phyloP scores from a whole-genome alignment of 768 basidiomycete species.

The Tubosaeta brunneosetosa region DNA sequence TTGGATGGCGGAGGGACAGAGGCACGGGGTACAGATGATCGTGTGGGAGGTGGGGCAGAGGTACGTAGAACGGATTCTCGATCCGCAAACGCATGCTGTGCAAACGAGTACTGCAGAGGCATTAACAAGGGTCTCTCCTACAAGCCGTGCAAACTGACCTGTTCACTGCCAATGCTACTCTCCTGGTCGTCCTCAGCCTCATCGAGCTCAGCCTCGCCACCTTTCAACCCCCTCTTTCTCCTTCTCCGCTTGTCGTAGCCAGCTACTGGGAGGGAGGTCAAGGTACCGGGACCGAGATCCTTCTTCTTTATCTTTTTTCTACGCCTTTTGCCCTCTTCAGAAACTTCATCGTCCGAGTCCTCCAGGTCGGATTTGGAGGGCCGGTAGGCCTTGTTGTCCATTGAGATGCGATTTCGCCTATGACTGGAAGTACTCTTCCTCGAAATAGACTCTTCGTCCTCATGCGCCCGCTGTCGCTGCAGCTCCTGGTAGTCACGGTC shows the following conservation, averaged over 20 bases:
- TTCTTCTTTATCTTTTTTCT: constrained; percentile 48
- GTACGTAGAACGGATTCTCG: constrained; percentile 30
- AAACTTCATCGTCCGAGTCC: constrained; percentile 57
- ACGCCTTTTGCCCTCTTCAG: constrained; percentile 48
- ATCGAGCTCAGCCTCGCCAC: constrained; percentile 31
- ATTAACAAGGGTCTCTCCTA: constrained; percentile 7
- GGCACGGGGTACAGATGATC: constrained; percentile 34
- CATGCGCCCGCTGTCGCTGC: constrained; percentile 23
- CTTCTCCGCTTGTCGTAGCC: constrained; percentile 58
- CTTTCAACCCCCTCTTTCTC: constrained; percentile 47
- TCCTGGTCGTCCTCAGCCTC: constrained; percentile 50
- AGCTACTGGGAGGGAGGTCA: constrained; percentile 65
- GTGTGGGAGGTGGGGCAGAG: constrained; percentile 37
- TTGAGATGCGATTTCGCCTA: constrained; percentile 60
- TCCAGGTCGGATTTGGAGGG: constrained; percentile 64
- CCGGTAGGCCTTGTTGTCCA: constrained; percentile 79
- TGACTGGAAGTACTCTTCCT: constrained; percentile 33
- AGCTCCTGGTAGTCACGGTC: constrained; percentile 56
- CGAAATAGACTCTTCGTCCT: constrained; percentile 25
- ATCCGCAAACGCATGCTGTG: constrained; percentile 31
- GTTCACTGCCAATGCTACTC: constrained; percentile 34
- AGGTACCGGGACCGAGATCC: constrained; percentile 48
- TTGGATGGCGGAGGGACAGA: constrained; percentile 41
- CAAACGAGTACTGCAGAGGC: constrained; percentile 21
- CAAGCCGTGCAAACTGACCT: constrained; percentile 34